These are phyloP conservation scores for Hypomyces rosellus DNA, from an alignment of 2,329 filamentous ascomycete genomes.

Conservation along the genomic window DNA sequence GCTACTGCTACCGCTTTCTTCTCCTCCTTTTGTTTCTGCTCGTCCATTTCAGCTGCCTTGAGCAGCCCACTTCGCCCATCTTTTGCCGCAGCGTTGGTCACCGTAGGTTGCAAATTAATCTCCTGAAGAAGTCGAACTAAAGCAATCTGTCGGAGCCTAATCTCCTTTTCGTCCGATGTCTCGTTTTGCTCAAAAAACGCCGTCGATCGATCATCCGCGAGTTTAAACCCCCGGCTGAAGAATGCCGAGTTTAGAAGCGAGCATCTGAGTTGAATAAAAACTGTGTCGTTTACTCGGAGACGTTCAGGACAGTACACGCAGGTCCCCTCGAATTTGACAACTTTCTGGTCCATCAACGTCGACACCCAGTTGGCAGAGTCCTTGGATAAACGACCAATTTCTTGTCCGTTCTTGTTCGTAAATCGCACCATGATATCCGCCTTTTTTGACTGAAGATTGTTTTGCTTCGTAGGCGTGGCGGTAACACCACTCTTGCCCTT, in stretches of 20 bases:
- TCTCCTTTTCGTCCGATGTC: constrained; percentile 72
- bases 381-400: constrained; percentile 80
- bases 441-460: constrained; percentile 54
- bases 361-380: constrained; percentile 90
- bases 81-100: constrained; percentile 67
- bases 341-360: constrained; percentile 79
- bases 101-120: constrained; percentile 72
- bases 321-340: constrained; percentile 79
- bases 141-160: constrained; percentile 79
- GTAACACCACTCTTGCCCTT: constrained; percentile 35
- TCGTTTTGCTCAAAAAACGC: constrained; percentile 78
- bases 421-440: constrained; percentile 89
- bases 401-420: constrained; percentile 69
- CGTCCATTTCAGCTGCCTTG: constrained; percentile 80
- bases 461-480: constrained; percentile 29
- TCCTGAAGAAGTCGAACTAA: constrained; percentile 86
- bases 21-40: constrained; percentile 60
- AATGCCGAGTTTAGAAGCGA: constrained; percentile 73
- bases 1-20: constrained; percentile 25
- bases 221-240: constrained; percentile 50
- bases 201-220: constrained; percentile 62
- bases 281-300: constrained; percentile 82
- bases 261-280: constrained; percentile 83
- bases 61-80: constrained; percentile 80
- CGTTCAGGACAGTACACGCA: constrained; percentile 86